Percentiles rank a stretch among this genome's conserved stretches.
Evolutionary conservation across 176 grass and related monocot species (phyloP).

Genomic region (Melocanna baccifera): DNA sequence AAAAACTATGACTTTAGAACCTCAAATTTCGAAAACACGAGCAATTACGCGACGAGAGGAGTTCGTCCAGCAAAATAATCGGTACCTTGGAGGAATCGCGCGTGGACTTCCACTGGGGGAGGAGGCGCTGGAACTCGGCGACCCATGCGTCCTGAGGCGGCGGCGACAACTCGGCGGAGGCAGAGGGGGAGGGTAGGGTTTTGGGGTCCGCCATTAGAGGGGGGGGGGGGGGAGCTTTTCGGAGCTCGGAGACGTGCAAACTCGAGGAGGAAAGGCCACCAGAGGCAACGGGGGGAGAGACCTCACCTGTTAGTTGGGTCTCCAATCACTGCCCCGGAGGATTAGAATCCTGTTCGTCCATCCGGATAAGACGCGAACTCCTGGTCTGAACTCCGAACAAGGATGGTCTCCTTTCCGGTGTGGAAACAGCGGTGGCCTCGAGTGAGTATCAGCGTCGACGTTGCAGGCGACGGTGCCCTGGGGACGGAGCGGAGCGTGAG

Average conservation of each 20-base stretch:
- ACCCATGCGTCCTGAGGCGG: slow-evolving; percentile 43
- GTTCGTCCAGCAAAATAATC: background rate
- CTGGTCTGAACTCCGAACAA: no score
- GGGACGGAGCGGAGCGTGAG: no score
- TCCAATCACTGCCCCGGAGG: no score
- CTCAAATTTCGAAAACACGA: background rate
- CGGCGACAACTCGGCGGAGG: background rate
- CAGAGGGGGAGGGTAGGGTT: background rate
- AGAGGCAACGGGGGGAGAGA: background rate
- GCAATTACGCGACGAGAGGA: background rate
- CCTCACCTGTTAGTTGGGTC: no score
- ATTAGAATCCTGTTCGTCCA: no score
- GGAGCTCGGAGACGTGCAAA: background rate
- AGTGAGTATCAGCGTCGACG: no score
- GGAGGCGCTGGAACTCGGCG: slow-evolving; percentile 35
- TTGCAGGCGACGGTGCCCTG: no score
- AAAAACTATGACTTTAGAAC: background rate
- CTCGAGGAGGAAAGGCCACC: background rate
- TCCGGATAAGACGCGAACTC: no score
- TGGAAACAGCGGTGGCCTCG: no score
- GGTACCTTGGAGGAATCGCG: slow-evolving; percentile 52
- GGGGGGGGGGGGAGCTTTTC: background rate
- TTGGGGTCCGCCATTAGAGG: background rate
- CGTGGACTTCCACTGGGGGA: slow-evolving; percentile 48
- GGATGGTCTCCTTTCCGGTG: no score